These are phyloP conservation scores for Sporothrix pallida DNA, from an alignment of 2,329 filamentous ascomycete species.

Conservation along the genomic window DNA sequence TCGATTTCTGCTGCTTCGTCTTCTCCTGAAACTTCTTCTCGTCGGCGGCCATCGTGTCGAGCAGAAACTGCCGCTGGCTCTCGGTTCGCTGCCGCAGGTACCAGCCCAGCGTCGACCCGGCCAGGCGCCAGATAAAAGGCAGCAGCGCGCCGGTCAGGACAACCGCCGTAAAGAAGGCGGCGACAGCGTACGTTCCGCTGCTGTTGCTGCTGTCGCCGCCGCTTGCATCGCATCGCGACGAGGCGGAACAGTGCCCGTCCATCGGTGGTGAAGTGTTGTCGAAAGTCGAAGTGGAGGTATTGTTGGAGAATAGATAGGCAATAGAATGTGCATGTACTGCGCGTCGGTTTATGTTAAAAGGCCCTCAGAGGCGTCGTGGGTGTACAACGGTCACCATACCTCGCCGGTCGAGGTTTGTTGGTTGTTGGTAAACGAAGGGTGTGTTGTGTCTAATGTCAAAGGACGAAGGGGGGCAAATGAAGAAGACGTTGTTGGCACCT, in stretches of 20 bases:
- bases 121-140: constrained; percentile 47
- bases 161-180: constrained; percentile 21
- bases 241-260: constrained; percentile 19
- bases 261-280: background rate
- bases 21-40: constrained; percentile 49
- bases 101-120: constrained; percentile 61
- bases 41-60: constrained; percentile 57
- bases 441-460: background rate
- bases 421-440: background rate
- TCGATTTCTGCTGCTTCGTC: constrained; percentile 33
- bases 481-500: background rate
- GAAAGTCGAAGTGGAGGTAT: too few species aligned
- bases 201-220: background rate
- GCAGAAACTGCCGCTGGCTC: constrained; percentile 63
- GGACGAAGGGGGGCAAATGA: background rate
- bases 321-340: too few species aligned
- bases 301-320: background rate
- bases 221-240: constrained; percentile 22
- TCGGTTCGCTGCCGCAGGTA: constrained; percentile 68
- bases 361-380: constrained; percentile 26
- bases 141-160: constrained; percentile 45
- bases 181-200: constrained; percentile 14
- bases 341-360: background rate
- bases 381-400: constrained; percentile 22
- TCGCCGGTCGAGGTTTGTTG: background rate